Evolutionary conservation across 352 stramenopile species (phyloP), one percentile per base, ranked within the genome.

Genomic region (Phytopythium ostracodes): DNA sequence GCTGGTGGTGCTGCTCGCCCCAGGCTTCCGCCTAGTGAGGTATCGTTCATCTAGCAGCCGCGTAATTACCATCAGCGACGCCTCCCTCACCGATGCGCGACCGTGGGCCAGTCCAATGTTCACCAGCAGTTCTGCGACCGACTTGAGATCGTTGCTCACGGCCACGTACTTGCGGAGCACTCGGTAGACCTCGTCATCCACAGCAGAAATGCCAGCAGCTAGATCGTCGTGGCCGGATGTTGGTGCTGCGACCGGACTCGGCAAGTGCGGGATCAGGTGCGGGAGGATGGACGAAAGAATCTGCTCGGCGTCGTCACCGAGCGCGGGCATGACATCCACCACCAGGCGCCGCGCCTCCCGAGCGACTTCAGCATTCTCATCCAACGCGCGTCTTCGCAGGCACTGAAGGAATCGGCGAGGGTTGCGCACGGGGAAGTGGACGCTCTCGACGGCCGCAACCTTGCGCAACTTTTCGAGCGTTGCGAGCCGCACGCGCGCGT

Each of bases 391-490:
- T 7, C 84, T 75, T 12, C 79, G 79, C 25, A 91, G 59, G 18
- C 81, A 91, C 15, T 93, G 81, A 31, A 93, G 60, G 52, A 91
- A 93, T 17, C 84, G 79, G 6, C 81, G 72, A 12, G 76, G 74
- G 42, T 93, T 93, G 52, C 81, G 81, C 58, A 91, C 81, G 0
- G 84, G 84, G 25, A 93, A 84, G 44, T 87, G 72, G 24, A 79
- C 64, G 15, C 67, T 75, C 66, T 89, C 77, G 31, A 89, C 81
- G 11, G 78, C 77, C 8, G 81, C 81, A 44, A 89, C 75, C 57
- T 79, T 84, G 55, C 84, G 78, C 47, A 93, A 73, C 33, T 85
- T 84, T 50, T 85, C 72, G 25, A 91, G 60, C 18, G 81, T 87
- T 25, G 74, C 66, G 56, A 68, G 74, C 22, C 79, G 75, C 53